These are phyloP conservation scores for Tetrastigma voinierianum DNA, from an alignment of 164 flowering plant species.

Conservation along the genomic window DNA sequence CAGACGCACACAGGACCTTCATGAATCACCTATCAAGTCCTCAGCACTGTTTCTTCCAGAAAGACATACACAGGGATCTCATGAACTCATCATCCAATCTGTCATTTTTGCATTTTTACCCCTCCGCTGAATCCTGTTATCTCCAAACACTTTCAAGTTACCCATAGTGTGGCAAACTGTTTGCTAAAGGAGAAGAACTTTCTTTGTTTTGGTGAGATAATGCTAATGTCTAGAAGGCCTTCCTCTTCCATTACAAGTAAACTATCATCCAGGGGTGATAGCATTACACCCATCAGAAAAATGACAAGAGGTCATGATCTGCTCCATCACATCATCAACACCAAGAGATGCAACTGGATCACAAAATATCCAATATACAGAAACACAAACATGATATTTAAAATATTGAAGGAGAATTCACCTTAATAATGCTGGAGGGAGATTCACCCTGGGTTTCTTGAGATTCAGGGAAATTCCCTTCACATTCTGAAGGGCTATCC, in stretches of 20 bases:
- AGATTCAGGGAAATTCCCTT: conserved; percentile 34
- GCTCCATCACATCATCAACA: conserved; percentile 13
- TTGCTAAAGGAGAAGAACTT: conserved; percentile 16
- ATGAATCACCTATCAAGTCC: conserved; percentile 31
- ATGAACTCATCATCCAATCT: conserved; percentile 14
- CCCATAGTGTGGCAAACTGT: conserved; percentile 4
- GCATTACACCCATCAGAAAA: conserved; percentile 23
- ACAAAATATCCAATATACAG: too few species aligned
- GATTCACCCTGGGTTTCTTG: conserved; percentile 37
- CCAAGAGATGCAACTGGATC: too few species aligned
- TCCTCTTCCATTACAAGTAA: conserved; percentile 38
- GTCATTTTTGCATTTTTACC: conserved; percentile 20
- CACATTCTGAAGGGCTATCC: conserved; percentile 54
- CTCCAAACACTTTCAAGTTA: conserved; percentile 17
- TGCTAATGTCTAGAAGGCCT: conserved; percentile 15
- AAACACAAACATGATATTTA: too few species aligned
- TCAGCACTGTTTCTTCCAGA: conserved; percentile 27
- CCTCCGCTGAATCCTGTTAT: conserved; percentile 16
- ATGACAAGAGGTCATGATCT: conserved; percentile 63
- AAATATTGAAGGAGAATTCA: conserved; percentile 15
- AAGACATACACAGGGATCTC: conserved; percentile 5
- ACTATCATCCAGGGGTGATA: conserved; percentile 62
- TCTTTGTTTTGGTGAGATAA: conserved; percentile 15
- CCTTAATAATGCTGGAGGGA: conserved; percentile 59
- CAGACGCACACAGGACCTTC: conserved; percentile 54